Evolutionary conservation across 202 grass and related monocot species (phyloP).

Genomic region (Zoysia matrella): DNA sequence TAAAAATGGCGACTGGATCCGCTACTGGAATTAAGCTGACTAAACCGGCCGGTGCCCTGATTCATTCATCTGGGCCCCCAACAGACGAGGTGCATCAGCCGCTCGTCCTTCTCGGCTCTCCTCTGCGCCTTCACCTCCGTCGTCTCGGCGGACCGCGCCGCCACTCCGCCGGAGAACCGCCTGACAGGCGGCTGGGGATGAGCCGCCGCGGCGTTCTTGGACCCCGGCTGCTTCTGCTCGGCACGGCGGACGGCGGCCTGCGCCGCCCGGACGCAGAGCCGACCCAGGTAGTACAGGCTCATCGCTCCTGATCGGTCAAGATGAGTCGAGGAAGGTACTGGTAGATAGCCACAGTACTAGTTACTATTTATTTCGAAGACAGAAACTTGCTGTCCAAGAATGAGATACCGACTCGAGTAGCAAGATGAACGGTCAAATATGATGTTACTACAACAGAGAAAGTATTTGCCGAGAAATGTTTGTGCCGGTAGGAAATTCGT

Average conservation of each 20-base stretch:
- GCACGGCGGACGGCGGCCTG: conserved; percentile 32
- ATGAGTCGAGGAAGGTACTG: too few relatives aligned
- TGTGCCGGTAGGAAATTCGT: too few relatives aligned
- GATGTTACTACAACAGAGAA: too few relatives aligned
- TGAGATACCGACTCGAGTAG: not conserved
- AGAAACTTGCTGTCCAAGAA: conserved; percentile 2
- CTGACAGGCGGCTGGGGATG: not conserved
- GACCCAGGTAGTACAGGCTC: conserved; percentile 40
- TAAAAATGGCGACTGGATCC: too few relatives aligned
- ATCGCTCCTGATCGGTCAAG: not conserved
- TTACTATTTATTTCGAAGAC: too few relatives aligned
- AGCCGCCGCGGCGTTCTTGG: not conserved
- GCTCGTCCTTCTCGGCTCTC: conserved; percentile 43
- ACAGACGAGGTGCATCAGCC: conserved; percentile 49
- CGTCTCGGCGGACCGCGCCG: not conserved
- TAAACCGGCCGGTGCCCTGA: too few relatives aligned
- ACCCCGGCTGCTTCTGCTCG: conserved; percentile 32
- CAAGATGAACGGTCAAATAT: too few relatives aligned
- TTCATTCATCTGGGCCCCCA: conserved; percentile 46
- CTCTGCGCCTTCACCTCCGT: not conserved
- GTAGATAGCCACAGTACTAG: too few relatives aligned
- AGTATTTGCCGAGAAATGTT: too few relatives aligned
- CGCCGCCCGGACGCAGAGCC: conserved; percentile 33
- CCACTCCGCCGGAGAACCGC: not conserved
- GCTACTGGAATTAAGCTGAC: too few relatives aligned